Percentiles rank a stretch among this genome's conserved stretches.
These are phyloP conservation scores for Parafenestella ontariensis DNA, from an alignment of 2,329 filamentous ascomycete species.

Conservation along the genomic window DNA sequence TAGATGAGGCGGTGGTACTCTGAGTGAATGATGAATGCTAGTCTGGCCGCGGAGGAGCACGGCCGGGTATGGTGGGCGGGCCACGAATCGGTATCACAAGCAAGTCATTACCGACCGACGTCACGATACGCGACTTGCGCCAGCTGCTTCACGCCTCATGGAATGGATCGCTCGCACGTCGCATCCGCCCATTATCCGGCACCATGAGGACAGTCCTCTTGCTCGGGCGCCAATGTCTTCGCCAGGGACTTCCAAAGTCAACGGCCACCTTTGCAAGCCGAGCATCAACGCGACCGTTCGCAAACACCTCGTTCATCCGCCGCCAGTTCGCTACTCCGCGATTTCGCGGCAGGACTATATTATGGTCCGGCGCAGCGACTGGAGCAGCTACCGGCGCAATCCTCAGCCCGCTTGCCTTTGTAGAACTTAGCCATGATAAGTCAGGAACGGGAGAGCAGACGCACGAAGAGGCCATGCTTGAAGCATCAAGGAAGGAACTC, in stretches of 20 bases:
- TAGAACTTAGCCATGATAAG: slow-evolving; percentile 63
- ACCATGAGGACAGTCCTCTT: slow-evolving; percentile 60
- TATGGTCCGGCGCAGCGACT: slow-evolving; percentile 41
- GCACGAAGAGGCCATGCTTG: slow-evolving; percentile 84
- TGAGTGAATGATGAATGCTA: too few relatives aligned
- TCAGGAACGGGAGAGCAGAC: slow-evolving; percentile 64
- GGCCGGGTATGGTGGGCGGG: not conserved
- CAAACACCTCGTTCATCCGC: slow-evolving; percentile 37
- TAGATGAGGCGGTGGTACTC: too few relatives aligned
- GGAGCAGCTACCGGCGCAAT: slow-evolving; percentile 33
- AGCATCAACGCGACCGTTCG: slow-evolving; percentile 33
- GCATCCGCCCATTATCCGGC: slow-evolving; percentile 27
- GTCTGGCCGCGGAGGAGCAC: slow-evolving; percentile 3
- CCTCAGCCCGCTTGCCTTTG: slow-evolving; percentile 65
- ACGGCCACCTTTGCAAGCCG: slow-evolving; percentile 21
- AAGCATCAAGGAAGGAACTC: slow-evolving; percentile 80
- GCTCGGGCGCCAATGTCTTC: slow-evolving; percentile 59
- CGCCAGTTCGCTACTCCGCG: slow-evolving; percentile 45
- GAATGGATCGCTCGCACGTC: slow-evolving; percentile 36
- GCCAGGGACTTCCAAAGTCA: slow-evolving; percentile 45
- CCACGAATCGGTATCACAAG: slow-evolving; percentile 21
- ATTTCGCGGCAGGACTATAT: slow-evolving; percentile 39
- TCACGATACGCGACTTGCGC: slow-evolving; percentile 20
- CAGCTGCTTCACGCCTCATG: slow-evolving; percentile 26
- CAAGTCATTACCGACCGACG: slow-evolving; percentile 28